Base-by-base conservation (phyloP, 116 monocot species). In the Cymodocea nodosa region DNA sequence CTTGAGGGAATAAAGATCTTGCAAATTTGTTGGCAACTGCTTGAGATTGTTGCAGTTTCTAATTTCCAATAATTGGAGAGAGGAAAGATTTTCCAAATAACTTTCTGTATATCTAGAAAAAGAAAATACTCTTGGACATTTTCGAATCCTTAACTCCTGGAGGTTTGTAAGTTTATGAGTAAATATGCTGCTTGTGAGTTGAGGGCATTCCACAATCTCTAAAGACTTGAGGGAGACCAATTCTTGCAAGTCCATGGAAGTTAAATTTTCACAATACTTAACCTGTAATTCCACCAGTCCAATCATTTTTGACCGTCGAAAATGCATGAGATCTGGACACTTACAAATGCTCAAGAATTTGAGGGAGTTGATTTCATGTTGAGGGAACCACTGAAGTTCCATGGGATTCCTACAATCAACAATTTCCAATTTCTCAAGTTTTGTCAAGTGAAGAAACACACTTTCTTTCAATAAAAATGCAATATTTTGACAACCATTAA, bases 381-480 rank as follows among this genome's bases (percentile, higher is more conserved):
- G 17, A n/a, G 39, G 39, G 22, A 44, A 44, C 64, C 39, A 64
- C 49, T 48, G 8, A 22, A 64, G 49, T 20, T 7, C 18, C 18
- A 19, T 18, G 1, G 48, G 1, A 13, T 11, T 35, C 49, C 14
- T 64, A 22, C 64, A 64, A 17, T 48, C 19, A 49, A 22, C 18
- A 10, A 64, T 37, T 5, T 64, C 64, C 49, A 64, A 19, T 12
- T 39, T 44, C 17, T 39, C 64, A 64, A 64, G 64, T 19, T 11
- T 20, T 22, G 25, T 64, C 49, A 64, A 1, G 12, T 7, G 6
- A 18, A 49, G 20, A 8, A 64, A 23, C 17, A 12, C 49, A 11
- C 10, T 22, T 35, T 18, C 22, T 40, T 35, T 35, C 49, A 64
- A 5, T 17, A 64, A 48, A 18, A 12, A 44, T 40, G 17, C 64